Conservation (phyloP, 2,329 filamentous ascomycete species). For the Stenocarpella maydis region DNA sequence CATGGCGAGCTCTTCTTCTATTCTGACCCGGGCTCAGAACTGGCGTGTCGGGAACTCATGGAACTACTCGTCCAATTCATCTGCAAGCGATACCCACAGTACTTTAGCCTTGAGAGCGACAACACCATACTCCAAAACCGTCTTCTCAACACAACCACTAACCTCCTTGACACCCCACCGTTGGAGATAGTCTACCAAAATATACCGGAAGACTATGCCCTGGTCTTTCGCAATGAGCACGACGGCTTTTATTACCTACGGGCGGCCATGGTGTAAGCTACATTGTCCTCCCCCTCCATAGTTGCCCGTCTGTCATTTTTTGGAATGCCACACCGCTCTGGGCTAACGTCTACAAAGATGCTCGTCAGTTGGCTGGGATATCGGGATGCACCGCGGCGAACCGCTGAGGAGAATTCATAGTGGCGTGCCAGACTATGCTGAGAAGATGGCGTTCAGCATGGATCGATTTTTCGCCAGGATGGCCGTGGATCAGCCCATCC, state of each 20-base stretch:
- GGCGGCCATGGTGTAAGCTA: constrained; percentile 68
- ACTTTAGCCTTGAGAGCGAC: constrained; percentile 66
- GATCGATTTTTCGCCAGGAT: constrained; percentile 86
- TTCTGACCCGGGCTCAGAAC: constrained; percentile 75
- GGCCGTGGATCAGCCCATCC: constrained; percentile 77
- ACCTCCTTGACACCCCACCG: constrained; percentile 69
- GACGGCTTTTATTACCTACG: constrained; percentile 79
- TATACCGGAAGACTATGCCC: constrained; percentile 84
- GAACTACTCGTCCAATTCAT: constrained; percentile 85
- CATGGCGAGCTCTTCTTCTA: constrained; percentile 72
- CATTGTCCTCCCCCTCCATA: no score
- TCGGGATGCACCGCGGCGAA: constrained; percentile 76
- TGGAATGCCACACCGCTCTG: no score
- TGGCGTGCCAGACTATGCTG: constrained; percentile 82
- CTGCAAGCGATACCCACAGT: constrained; percentile 78
- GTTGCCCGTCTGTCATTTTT: no score
- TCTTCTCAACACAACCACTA: constrained; percentile 69
- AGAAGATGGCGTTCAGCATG: constrained; percentile 90
- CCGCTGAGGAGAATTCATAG: constrained; percentile 76
- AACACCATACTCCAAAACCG: constrained; percentile 70
- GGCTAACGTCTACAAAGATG: constrained; percentile 50
- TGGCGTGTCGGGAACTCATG: constrained; percentile 87
- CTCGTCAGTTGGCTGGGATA: constrained; percentile 81
- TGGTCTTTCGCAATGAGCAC: constrained; percentile 75
- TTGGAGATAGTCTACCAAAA: constrained; percentile 78